Evolutionary conservation across 2,329 filamentous ascomycete genomes (phyloP).

Genomic region (Diaporthe ilicicola): DNA sequence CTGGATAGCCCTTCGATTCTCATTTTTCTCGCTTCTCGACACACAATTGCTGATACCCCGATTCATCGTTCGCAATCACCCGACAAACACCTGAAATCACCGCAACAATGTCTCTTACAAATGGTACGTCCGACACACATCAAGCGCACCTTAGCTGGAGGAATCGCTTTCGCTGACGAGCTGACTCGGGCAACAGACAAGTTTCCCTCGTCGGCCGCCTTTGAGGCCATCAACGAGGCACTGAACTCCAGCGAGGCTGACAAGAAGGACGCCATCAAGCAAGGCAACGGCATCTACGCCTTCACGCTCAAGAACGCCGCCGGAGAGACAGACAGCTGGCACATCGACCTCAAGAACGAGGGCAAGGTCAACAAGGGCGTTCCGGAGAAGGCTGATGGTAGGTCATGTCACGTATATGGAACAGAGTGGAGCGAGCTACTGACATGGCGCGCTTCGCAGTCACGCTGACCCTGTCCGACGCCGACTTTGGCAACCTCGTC

Average conservation of each 20-base stretch:
- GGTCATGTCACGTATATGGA: conserved; percentile 41
- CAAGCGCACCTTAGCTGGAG: neutral
- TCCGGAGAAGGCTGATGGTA: conserved; percentile 85
- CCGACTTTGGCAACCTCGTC: conserved; percentile 86
- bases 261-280: conserved; percentile 85
- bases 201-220: conserved; percentile 90
- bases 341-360: conserved; percentile 93
- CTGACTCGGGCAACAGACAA: conserved; percentile 60
- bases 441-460: conserved; percentile 59
- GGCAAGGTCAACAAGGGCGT: conserved; percentile 82
- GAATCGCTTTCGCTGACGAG: neutral
- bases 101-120: conserved; percentile 75
- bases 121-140: conserved; percentile 59
- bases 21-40: neutral
- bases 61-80: neutral
- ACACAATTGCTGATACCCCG: neutral
- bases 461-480: conserved; percentile 84
- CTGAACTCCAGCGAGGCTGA: conserved; percentile 75
- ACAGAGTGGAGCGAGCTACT: neutral
- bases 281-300: conserved; percentile 85
- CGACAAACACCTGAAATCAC: conserved; percentile 5
- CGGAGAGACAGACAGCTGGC: conserved; percentile 86
- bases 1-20: neutral
- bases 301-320: conserved; percentile 91
- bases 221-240: conserved; percentile 83